Base-by-base conservation (phyloP, 345 rosid genomes). In the Acer yangbiense region DNA sequence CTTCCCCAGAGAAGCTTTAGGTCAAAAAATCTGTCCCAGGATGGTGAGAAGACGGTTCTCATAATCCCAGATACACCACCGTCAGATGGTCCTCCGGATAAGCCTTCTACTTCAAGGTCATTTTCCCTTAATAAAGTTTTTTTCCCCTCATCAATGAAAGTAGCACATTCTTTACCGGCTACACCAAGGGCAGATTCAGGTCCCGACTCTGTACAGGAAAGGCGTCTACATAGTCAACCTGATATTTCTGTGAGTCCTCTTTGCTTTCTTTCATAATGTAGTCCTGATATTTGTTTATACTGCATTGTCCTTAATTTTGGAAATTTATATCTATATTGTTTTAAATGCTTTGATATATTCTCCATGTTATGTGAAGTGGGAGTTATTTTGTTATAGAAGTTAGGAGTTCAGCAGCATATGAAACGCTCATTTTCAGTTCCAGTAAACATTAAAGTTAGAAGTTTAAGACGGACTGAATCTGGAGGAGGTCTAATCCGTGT, bases 391-490 rank as follows among this genome's bases (percentile, higher is more conserved):
- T 65, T 52, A 44, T 86, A 83, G 90, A 86, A 80, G 57, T 64
- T 65, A 54, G 84, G 39, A 71, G 82, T 68, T 69, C 86, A 71
- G 69, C 83, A 73, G 65, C 85, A 82, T 72, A 86, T 89, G 69
- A 79, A 50, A 23, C 89, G 90, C 41, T 87, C 90, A 6, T 74
- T 89, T 41, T 87, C 90, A 13, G 89, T 89, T 78, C 90, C 92
- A 5, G 85, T 85, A 61, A 83, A 83, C 76, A 76, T 80, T 78
- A 86, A 86, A 78, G 58, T 60, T 20, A 82, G 80, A 82, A 87
- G 87, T 78, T 78, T 86, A 75, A 82, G 81, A 71, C 78, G 78
- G 66, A 78, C 82, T 14, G 89, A 86, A 75, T 86, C 91, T 32
- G 83, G 85, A 76, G 79, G 84, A 77, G 84, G 85, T 62, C 71